A percentile compares a stretch with the other conserved stretches of the same genome.
These are phyloP conservation scores for Cucumis cinereus DNA, from an alignment of 306 rosid genomes.

Conservation along the genomic window DNA sequence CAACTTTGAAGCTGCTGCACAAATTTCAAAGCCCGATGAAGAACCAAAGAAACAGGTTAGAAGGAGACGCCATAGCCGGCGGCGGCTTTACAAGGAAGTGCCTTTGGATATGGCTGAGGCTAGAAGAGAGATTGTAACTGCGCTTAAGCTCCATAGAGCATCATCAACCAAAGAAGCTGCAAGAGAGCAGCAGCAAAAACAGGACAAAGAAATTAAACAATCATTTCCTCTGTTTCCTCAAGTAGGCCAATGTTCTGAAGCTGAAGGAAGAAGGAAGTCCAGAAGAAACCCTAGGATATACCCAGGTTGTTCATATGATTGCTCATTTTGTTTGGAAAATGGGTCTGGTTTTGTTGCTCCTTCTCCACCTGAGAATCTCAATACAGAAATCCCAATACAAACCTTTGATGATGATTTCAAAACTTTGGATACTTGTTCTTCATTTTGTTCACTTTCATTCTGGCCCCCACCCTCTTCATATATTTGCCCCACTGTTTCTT, in stretches of 20 bases:
- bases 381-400: conserved; percentile 56
- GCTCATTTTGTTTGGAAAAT: conserved; percentile 4
- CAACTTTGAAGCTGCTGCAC: conserved; percentile 5
- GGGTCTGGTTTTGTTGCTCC: conserved; percentile 16
- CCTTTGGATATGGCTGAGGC: conserved; percentile 89
- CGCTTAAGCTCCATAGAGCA: conserved; percentile 84
- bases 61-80: conserved; percentile 58
- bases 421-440: conserved; percentile 29
- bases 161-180: conserved; percentile 63
- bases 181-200: conserved; percentile 34
- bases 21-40: conserved; percentile 14
- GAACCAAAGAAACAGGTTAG: conserved; percentile 69
- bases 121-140: conserved; percentile 78
- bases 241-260: conserved; percentile 19
- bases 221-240: conserved; percentile 11
- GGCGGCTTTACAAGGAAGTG: conserved; percentile 64
- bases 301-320: not conserved
- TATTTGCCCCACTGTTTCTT: conserved; percentile 25
- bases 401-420: conserved; percentile 56
- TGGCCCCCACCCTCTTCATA: conserved; percentile 39
- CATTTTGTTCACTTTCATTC: conserved; percentile 18
- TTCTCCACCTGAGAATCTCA: conserved; percentile 31
- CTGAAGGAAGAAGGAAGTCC: conserved; percentile 33
- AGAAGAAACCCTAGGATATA: conserved; percentile 34
- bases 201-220: conserved; percentile 17